These are phyloP conservation scores for Meredithiella fracta DNA, from an alignment of 2,329 filamentous ascomycete species.

Conservation along the genomic window DNA sequence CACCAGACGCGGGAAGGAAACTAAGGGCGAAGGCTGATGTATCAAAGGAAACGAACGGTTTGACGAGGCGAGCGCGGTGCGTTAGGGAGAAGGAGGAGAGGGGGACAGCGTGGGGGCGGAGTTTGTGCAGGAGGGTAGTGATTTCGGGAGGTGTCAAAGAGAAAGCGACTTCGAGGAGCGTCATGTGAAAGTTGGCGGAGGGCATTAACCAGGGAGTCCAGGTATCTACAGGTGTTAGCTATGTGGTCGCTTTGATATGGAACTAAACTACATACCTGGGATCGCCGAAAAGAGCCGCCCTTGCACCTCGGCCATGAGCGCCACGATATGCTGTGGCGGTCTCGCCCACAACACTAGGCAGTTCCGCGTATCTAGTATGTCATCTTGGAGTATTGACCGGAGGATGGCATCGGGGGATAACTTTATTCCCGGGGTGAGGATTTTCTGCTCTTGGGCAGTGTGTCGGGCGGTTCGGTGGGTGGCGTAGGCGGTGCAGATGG, in stretches of 20 bases:
- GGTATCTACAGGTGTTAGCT: background rate
- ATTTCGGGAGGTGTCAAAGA: conserved; percentile 58
- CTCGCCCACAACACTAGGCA: conserved; percentile 82
- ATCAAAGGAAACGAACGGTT: conserved; percentile 71
- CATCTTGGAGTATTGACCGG: conserved; percentile 18
- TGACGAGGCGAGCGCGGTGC: conserved; percentile 60
- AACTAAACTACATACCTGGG: conserved; percentile 40
- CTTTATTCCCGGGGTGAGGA: conserved; percentile 46
- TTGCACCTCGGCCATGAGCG: conserved; percentile 54
- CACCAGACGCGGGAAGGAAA: conserved; percentile 63
- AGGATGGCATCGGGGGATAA: conserved; percentile 42
- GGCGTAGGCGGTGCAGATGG: conserved; percentile 57
- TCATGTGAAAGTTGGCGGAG: conserved; percentile 61
- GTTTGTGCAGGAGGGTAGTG: conserved; percentile 37
- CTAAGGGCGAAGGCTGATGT: conserved; percentile 71
- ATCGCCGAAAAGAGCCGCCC: conserved; percentile 43
- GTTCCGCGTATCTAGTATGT: conserved; percentile 59
- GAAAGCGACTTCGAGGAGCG: conserved; percentile 69
- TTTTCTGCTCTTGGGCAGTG: conserved; percentile 54
- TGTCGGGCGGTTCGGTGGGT: conserved; percentile 63
- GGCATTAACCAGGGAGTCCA: conserved; percentile 80
- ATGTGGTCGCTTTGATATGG: background rate
- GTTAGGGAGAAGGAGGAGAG: conserved; percentile 50
- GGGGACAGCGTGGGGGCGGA: conserved; percentile 38
- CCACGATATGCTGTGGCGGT: conserved; percentile 54